These are phyloP conservation scores for Haematococcus lacustris DNA, from an alignment of 139 green algal species.

Conservation along the genomic window DNA sequence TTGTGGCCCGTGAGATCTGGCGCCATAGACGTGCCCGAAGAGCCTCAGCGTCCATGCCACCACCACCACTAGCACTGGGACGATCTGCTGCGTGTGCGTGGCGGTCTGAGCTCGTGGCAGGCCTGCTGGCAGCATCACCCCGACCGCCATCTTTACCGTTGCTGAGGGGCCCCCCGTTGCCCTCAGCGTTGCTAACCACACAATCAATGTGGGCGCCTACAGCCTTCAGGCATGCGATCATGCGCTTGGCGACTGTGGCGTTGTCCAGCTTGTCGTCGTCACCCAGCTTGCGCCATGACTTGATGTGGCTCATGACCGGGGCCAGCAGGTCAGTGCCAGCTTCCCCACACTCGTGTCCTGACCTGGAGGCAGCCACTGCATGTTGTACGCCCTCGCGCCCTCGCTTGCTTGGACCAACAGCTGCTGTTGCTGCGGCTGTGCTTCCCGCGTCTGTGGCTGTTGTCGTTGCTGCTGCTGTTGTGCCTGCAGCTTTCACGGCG, in stretches of 20 bases:
- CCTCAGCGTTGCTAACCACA: background rate
- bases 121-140: background rate
- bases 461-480: constrained; percentile 9
- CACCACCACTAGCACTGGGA: background rate
- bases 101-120: background rate
- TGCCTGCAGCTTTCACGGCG: background rate
- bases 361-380: too few species aligned
- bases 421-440: constrained; percentile 6
- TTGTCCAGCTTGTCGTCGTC: background rate
- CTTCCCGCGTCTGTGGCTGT: constrained; percentile 11
- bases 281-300: background rate
- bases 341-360: background rate
- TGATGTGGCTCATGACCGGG: background rate
- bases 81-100: background rate
- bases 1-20: background rate
- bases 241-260: background rate
- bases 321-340: background rate
- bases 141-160: background rate
- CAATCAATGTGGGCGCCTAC: background rate
- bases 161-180: background rate
- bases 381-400: background rate
- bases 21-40: background rate
- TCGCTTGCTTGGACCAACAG: background rate
- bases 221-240: constrained; percentile 2
- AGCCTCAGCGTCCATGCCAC: background rate